A percentile compares a stretch with the other conserved stretches of the same genome.
phyloP scores from a whole-genome alignment of 495 filamentous ascomycete species.

The Amorphotheca resinae region DNA sequence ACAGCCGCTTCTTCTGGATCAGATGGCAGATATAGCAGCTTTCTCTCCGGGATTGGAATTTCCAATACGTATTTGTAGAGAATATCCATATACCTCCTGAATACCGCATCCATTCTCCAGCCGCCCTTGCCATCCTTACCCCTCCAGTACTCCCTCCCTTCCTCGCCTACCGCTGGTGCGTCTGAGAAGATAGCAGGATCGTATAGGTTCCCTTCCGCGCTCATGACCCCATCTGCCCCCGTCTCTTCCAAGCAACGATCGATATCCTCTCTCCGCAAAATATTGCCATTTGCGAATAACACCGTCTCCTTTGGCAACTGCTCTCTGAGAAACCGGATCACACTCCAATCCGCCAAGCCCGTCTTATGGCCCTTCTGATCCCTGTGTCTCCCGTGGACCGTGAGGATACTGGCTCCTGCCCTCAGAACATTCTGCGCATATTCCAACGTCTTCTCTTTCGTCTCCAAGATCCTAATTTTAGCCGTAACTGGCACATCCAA shows the following conservation, averaged over 20 bases:
- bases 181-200: conserved; percentile 79
- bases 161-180: conserved; percentile 47
- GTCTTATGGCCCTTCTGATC: conserved; percentile 97
- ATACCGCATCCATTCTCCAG: conserved; percentile 77
- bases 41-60: conserved; percentile 44
- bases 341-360: conserved; percentile 81
- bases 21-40: conserved; percentile 62
- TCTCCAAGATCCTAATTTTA: conserved; percentile 86
- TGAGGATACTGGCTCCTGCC: conserved; percentile 84
- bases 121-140: conserved; percentile 71
- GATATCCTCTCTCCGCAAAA: conserved; percentile 74
- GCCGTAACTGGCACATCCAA: conserved; percentile 73
- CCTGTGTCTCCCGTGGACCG: conserved; percentile 76
- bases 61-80: conserved; percentile 64
- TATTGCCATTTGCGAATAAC: conserved; percentile 93
- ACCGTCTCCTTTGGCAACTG: conserved; percentile 78
- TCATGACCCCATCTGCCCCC: conserved; percentile 89
- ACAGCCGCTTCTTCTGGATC: conserved; percentile 29
- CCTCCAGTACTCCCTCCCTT: conserved; percentile 72
- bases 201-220: conserved; percentile 83
- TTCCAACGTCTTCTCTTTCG: conserved; percentile 69
- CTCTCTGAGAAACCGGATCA: conserved; percentile 70
- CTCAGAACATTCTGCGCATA: conserved; percentile 82
- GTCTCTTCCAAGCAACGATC: conserved; percentile 68
- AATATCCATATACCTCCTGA: conserved; percentile 82